phyloP scores from a whole-genome alignment of 2,329 filamentous ascomycete genomes.

The Talaromyces rugulosus region DNA sequence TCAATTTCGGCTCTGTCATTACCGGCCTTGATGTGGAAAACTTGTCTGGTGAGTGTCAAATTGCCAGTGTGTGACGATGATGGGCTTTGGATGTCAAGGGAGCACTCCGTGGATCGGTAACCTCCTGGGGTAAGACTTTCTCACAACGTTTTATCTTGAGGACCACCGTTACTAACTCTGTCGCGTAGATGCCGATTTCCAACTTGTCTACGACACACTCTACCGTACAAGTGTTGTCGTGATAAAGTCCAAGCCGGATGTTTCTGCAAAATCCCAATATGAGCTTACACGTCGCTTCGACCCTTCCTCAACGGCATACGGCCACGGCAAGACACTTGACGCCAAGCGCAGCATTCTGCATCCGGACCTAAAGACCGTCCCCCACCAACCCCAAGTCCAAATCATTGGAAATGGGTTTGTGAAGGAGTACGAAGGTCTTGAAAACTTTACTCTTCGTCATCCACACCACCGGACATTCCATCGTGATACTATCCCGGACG shows the following conservation, averaged over 20 bases:
- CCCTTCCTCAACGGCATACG: constrained; percentile 61
- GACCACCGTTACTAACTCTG: neutral
- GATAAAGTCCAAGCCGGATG: constrained; percentile 62
- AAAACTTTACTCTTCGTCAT: constrained; percentile 64
- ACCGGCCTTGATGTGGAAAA: constrained; percentile 58
- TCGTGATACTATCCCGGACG: constrained; percentile 57
- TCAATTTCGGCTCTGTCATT: constrained; percentile 60
- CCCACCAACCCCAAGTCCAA: constrained; percentile 74
- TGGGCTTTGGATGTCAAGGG: constrained; percentile 31
- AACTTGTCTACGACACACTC: constrained; percentile 59
- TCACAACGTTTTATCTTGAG: neutral
- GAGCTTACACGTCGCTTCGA: constrained; percentile 72
- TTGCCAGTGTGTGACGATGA: neutral
- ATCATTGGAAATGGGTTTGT: constrained; percentile 74
- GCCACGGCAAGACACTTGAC: constrained; percentile 72
- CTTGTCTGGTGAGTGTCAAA: constrained; percentile 52
- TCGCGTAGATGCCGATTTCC: constrained; percentile 57
- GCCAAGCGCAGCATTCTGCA: constrained; percentile 64
- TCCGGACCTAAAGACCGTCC: constrained; percentile 75
- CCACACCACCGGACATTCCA: constrained; percentile 78
- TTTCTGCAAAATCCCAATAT: constrained; percentile 68
- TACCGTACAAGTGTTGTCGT: constrained; percentile 67
- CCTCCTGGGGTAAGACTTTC: constrained; percentile 40
- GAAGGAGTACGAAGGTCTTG: constrained; percentile 64
- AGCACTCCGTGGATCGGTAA: constrained; percentile 60